Evolutionary conservation across 2,329 filamentous ascomycete species (phyloP).

Genomic region (Xylaria sp.): DNA sequence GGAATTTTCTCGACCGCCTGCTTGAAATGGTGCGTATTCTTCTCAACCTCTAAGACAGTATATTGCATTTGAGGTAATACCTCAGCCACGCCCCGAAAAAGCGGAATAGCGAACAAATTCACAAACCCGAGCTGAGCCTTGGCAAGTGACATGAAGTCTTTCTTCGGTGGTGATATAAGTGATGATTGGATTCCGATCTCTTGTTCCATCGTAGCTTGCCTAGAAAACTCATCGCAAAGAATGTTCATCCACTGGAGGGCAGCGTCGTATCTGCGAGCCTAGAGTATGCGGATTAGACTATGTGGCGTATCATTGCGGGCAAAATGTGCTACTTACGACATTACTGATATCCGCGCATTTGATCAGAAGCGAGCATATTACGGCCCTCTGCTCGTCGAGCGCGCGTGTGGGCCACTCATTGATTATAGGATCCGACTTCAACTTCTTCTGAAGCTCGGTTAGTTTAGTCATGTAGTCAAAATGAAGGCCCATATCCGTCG

Average conservation of each 20-base stretch:
- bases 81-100: conserved; percentile 89
- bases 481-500: conserved; percentile 97
- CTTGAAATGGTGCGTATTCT: conserved; percentile 81
- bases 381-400: conserved; percentile 78
- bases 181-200: conserved; percentile 90
- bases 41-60: conserved; percentile 81
- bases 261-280: conserved; percentile 85
- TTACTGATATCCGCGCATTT: conserved; percentile 99
- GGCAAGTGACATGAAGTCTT: conserved; percentile 83
- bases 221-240: conserved; percentile 93
- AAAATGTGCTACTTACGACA: conserved; percentile 73
- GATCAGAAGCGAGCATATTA: conserved; percentile 91
- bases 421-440: conserved; percentile 72
- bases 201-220: conserved; percentile 90
- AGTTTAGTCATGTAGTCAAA: conserved; percentile 96
- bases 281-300: conserved; percentile 43
- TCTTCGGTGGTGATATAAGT: conserved; percentile 84
- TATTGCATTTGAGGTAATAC: conserved; percentile 88
- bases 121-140: conserved; percentile 96
- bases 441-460: conserved; percentile 80
- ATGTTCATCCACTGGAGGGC: conserved; percentile 92
- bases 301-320: conserved; percentile 1
- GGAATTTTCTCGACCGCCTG: conserved; percentile 72
- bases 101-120: conserved; percentile 91
- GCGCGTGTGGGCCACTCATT: conserved; percentile 82